Base-by-base conservation (phyloP, 2,329 filamentous ascomycete species). In the Pyrenochaeta sp. region DNA sequence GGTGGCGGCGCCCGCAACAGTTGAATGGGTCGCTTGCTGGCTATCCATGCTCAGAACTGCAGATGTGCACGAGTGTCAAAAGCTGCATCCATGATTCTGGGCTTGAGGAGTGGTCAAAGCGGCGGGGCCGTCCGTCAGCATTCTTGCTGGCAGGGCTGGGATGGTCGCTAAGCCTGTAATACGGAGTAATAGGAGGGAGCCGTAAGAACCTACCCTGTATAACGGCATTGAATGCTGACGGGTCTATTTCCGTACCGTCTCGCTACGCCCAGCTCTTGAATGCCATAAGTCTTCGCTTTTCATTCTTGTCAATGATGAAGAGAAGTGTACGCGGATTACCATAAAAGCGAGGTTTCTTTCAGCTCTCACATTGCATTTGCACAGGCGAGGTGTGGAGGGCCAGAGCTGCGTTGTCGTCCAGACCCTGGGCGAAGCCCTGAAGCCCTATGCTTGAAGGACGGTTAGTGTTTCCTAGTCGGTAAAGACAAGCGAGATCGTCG, bases 331-430 rank as follows among this genome's bases (percentile, higher is more conserved):
- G 32, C 12, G 32, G 13, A 8, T 3, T 13, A 13, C 3, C 8
- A 3, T 10, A 36, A 36, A 36, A 36, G 32, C 32, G 13, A 13
- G 7, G 8, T 36, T 36, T 9, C 10, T 12, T 13, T 36, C 32
- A 36, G 32, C 32, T 36, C 10, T 10, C 32, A 36, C 32, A 36
- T 32, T 42, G 39, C 24, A n/a, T 43, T 27, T 43, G 9, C 40
- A 25, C 15, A 19, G n/a, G 12, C 22, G n/a, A 22, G 22, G 2
- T 19, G 39, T 43, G 19, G 40, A 43, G 40, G 32, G 36, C 36
- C 45, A 30, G 36, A 46, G 57, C 57, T 56, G 53, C 45, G 53
- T 50, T 59, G 53, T 49, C 40, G 50, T 53, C 22, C 52, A 34
- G 32, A 52, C 36, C 47, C 47, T 59, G 53, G 52, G 49, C 48